These are phyloP conservation scores for Nakaseomyces nivariensis DNA, from an alignment of 1,139 yeast genomes.

Conservation along the genomic window DNA sequence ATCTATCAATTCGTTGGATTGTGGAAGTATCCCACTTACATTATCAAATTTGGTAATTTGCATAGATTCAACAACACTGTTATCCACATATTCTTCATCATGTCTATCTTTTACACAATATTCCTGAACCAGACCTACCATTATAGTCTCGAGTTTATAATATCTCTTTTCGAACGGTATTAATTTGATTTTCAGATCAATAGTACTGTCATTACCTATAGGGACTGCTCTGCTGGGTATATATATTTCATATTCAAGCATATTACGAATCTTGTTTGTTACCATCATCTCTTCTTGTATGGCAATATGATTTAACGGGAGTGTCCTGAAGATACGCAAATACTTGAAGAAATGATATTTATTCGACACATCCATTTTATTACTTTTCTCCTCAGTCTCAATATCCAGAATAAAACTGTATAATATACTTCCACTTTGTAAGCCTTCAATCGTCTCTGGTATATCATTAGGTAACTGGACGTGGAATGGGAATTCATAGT, in stretches of 20 bases:
- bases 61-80: conserved; percentile 35
- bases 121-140: conserved; percentile 45
- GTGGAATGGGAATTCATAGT: conserved; percentile 55
- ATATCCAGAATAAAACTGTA: conserved; percentile 34
- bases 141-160: conserved; percentile 38
- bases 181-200: conserved; percentile 40
- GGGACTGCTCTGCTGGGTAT: conserved; percentile 51
- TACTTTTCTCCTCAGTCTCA: background rate
- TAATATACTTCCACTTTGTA: conserved; percentile 44
- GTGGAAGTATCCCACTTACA: conserved; percentile 29
- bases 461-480: conserved; percentile 48
- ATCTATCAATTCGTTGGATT: conserved; percentile 33
- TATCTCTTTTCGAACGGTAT: conserved; percentile 47
- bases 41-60: conserved; percentile 32
- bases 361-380: background rate
- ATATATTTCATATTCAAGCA: conserved; percentile 52
- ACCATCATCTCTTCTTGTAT: conserved; percentile 49
- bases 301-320: conserved; percentile 42
- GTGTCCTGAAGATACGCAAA: conserved; percentile 44
- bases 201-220: conserved; percentile 46
- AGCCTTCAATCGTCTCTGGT: conserved; percentile 61
- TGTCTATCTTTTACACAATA: conserved; percentile 34
- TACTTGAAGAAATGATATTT: conserved; percentile 30
- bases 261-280: conserved; percentile 55
- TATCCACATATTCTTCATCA: conserved; percentile 35